Conservation (phyloP, 306 rosid species). For the Sechiopsis laciniata region DNA sequence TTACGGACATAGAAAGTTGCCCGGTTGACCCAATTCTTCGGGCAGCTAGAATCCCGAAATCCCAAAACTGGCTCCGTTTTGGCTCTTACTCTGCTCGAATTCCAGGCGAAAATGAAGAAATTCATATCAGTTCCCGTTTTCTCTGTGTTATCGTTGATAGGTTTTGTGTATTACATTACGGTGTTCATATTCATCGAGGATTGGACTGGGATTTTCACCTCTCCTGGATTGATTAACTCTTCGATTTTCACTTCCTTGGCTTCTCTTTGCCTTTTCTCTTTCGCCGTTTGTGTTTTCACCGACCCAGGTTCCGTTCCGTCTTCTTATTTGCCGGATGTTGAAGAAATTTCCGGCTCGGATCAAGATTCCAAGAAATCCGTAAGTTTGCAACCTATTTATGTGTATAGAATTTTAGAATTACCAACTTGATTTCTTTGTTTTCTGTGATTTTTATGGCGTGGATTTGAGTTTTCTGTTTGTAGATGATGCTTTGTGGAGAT, state of each 20-base stretch:
- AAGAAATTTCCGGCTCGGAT: conserved; percentile 32
- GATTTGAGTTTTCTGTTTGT: neutral
- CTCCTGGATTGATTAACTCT: conserved; percentile 57
- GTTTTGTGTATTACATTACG: conserved; percentile 50
- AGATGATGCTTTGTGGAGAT: conserved; percentile 1
- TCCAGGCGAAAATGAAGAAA: conserved; percentile 35
- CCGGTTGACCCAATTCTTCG: neutral
- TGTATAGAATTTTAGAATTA: neutral
- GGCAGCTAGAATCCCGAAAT: neutral
- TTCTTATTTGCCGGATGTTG: conserved; percentile 76
- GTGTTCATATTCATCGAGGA: conserved; percentile 62
- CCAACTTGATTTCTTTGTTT: conserved; percentile 19
- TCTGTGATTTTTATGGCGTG: conserved; percentile 15
- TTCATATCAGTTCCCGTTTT: conserved; percentile 50
- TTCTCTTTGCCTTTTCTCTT: conserved; percentile 58
- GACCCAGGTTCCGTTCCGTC: conserved; percentile 74
- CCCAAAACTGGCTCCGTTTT: neutral
- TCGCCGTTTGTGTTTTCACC: conserved; percentile 56
- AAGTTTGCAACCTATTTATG: conserved; percentile 27
- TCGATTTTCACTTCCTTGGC: conserved; percentile 44
- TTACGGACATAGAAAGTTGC: neutral
- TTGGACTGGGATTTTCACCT: conserved; percentile 60
- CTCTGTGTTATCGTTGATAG: conserved; percentile 41
- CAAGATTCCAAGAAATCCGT: conserved; percentile 43
- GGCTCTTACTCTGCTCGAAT: neutral